phyloP scores from a whole-genome alignment of 2,329 filamentous ascomycete genomes.

The Tolypocladium cylindrosporum region DNA sequence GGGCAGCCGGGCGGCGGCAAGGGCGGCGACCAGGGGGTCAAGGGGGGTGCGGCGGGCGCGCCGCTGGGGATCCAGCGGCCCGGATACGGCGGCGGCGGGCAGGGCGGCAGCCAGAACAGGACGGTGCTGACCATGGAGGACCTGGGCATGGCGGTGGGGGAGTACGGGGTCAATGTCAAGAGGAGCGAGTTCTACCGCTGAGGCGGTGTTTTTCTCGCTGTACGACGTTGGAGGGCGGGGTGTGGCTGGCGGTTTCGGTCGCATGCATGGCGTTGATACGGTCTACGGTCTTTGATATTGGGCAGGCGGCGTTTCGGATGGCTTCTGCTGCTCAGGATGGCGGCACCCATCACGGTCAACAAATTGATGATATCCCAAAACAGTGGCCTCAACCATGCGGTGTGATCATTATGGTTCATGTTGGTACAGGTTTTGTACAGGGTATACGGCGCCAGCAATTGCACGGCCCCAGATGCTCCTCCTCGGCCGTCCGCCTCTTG shows the following conservation, averaged over 20 bases:
- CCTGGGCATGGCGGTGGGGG: slow-evolving; percentile 91
- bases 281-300: neutral
- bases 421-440: slow-evolving; percentile 22
- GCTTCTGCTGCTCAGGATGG: neutral
- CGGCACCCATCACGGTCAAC: neutral
- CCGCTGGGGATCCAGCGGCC: slow-evolving; percentile 66
- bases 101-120: slow-evolving; percentile 78
- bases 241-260: neutral
- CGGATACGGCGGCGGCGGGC: slow-evolving; percentile 78
- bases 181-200: slow-evolving; percentile 92
- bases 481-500: slow-evolving; percentile 7
- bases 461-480: slow-evolving; percentile 5
- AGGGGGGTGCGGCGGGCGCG: slow-evolving; percentile 25
- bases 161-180: slow-evolving; percentile 97
- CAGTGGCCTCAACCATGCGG: neutral
- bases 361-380: neutral
- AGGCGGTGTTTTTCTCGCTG: neutral
- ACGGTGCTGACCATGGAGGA: slow-evolving; percentile 99
- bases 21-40: slow-evolving; percentile 43
- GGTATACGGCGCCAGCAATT: neutral
- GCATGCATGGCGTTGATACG: slow-evolving; percentile 4
- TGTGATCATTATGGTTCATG: slow-evolving; percentile 4
- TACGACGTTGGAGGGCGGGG: neutral
- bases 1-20: too few species aligned
- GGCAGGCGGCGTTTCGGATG: slow-evolving; percentile 2